Base-by-base conservation (phyloP, 768 basidiomycete species). In the Rhodotorula graminis region DNA sequence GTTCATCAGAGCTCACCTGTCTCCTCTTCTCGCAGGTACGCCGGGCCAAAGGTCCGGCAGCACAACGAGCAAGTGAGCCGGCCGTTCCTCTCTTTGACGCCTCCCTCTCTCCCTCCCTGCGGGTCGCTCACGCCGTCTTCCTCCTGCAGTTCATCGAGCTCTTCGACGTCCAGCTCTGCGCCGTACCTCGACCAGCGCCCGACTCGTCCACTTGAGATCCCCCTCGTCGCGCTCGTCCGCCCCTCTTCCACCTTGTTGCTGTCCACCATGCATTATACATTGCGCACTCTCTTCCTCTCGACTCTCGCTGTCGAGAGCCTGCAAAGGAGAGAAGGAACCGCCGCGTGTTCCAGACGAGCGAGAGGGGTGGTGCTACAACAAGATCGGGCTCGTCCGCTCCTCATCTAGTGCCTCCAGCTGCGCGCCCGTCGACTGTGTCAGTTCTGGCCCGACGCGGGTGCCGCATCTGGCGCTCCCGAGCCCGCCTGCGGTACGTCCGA, bases 1-100 rank as follows among this genome's bases (percentile, higher is more conserved):
- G 53, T 37, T 19, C n/a, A 9, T 27, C 6, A 3, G 2, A 14
- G 44, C 44, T 14, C 44, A 46, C 14, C 6, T 14, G 6, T 18
- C 44, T 46, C 44, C 6, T 12, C 8, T 18, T 46, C 44, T 2
- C 8, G 49, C 44, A 61, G 67, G 18, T 75, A 80, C 65, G 81
- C 81, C 5, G 81, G 81, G 2, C 78, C 79, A 55, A 81, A 81
- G 70, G 81, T 82, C 16, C 77, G 81, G 44, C 77, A 81, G 19
- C 64, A 80, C 56, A 82, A 82, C 73, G 81, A 82, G 70, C 81
- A 82, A 81, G 81, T 82, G 65, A 79, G 81, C 57, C 79, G 50
- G 25, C 18, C 31, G 46, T 44, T 56, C 46, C 55, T 33, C 27
- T 49, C 47, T 15, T 49, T 23, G 47, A 47, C 47, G 47, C 5